phyloP scores from a whole-genome alignment of 306 rosid species.

The Rosa multiflora region DNA sequence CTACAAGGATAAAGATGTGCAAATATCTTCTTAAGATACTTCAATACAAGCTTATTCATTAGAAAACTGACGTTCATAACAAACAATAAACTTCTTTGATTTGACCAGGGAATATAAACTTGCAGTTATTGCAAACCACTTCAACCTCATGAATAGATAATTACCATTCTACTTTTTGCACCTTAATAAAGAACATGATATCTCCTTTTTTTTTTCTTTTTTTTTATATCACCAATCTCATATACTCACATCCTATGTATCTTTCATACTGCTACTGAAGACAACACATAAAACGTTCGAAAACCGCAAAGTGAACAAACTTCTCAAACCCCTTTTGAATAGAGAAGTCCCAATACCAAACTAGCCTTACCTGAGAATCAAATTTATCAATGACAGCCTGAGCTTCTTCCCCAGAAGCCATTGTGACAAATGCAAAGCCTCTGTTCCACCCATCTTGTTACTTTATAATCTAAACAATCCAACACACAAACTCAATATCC shows the following conservation, averaged over 20 bases:
- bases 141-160: no score
- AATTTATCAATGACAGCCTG: no score
- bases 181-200: not conserved
- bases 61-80: slow-evolving; percentile 3
- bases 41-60: not conserved
- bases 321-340: not conserved
- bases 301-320: not conserved
- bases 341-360: not conserved
- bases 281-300: not conserved
- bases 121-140: not conserved
- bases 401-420: slow-evolving; percentile 75
- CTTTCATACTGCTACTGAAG: not conserved
- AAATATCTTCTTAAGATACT: not conserved
- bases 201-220: no score
- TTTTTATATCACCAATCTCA: not conserved
- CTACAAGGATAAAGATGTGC: not conserved
- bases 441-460: slow-evolving; percentile 57
- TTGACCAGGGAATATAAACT: slow-evolving; percentile 4
- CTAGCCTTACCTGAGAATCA: slow-evolving; percentile 52
- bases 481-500: slow-evolving; percentile 1
- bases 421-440: slow-evolving; percentile 79
- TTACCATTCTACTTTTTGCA: not conserved
- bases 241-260: not conserved
- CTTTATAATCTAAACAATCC: slow-evolving; percentile 60
- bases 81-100: slow-evolving; percentile 15